phyloP scores from a whole-genome alignment of 139 green algal genomes.

The Chlorella sorokiniana region DNA sequence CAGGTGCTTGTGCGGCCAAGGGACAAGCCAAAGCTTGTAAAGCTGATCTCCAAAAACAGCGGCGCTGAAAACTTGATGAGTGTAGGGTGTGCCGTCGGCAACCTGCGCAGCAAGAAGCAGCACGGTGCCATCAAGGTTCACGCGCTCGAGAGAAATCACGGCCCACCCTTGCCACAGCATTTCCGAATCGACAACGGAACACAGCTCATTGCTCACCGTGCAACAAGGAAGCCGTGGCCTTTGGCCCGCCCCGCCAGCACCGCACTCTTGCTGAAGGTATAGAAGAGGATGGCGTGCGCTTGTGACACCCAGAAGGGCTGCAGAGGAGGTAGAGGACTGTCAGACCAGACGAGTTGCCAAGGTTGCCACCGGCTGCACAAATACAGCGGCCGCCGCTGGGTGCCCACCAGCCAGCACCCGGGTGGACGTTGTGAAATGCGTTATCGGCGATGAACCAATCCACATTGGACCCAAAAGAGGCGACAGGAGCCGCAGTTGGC shows the following conservation, averaged over 20 bases:
- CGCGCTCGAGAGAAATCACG: neutral
- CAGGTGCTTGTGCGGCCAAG: conserved; percentile 22
- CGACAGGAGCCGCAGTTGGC: too few species aligned
- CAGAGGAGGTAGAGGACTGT: neutral
- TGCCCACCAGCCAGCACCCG: too few species aligned
- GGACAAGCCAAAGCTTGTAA: conserved; percentile 12
- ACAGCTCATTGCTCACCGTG: conserved; percentile 2
- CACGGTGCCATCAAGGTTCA: too few species aligned
- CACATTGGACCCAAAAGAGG: too few species aligned
- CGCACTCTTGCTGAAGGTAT: conserved; percentile 1
- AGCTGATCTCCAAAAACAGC: conserved; percentile 33
- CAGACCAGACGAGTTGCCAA: too few species aligned
- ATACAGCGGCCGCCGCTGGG: too few species aligned
- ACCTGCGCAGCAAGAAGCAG: neutral
- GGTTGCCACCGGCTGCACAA: neutral
- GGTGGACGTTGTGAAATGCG: too few species aligned
- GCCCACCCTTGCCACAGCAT: neutral
- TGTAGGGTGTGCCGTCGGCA: conserved; percentile 29
- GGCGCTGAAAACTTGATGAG: conserved; percentile 34
- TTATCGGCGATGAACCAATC: too few species aligned
- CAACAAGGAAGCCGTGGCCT: conserved; percentile 21
- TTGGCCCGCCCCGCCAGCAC: conserved; percentile 1
- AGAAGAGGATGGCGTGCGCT: conserved; percentile 25
- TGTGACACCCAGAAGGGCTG: conserved; percentile 29
- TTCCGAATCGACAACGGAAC: neutral